Percentiles rank a stretch among this genome's conserved stretches.
Evolutionary conservation across 805 yeast species (phyloP).

Genomic region (Pichia cabralensis): DNA sequence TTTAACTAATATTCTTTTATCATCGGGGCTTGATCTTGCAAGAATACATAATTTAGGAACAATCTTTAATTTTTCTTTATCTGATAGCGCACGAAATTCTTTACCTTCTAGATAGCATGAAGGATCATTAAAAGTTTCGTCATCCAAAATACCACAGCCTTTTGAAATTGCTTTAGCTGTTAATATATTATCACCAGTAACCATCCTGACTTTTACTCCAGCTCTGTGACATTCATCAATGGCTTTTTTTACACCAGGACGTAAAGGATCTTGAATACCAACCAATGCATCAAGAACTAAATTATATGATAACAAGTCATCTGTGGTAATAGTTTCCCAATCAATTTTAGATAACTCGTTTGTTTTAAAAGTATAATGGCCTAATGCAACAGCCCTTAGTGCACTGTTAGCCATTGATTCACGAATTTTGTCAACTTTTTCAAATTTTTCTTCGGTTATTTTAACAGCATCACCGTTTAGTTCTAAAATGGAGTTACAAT

Average conservation of each 20-base stretch:
- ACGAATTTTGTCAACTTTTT: constrained; percentile 21
- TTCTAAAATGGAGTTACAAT: constrained; percentile 33
- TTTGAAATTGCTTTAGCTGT: constrained; percentile 90
- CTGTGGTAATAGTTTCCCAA: constrained; percentile 32
- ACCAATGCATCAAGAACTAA: constrained; percentile 63
- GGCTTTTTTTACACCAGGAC: constrained; percentile 84
- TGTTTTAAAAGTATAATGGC: constrained; percentile 55
- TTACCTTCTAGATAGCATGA: constrained; percentile 89
- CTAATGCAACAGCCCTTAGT: constrained; percentile 80
- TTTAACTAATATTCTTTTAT: constrained; percentile 78
- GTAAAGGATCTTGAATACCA: constrained; percentile 92
- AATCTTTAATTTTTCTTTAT: constrained; percentile 42
- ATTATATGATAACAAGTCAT: constrained; percentile 6
- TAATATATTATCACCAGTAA: constrained; percentile 88
- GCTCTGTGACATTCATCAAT: constrained; percentile 79
- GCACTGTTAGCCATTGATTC: constrained; percentile 63
- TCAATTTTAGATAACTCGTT: constrained; percentile 16
- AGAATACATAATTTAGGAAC: constrained; percentile 75
- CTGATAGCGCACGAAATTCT: constrained; percentile 57
- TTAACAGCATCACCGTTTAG: constrained; percentile 2
- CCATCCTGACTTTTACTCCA: constrained; percentile 95
- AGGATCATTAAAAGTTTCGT: constrained; percentile 42
- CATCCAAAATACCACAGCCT: constrained; percentile 67
- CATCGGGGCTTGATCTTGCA: constrained; percentile 95
- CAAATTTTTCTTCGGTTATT: neutral